Percentiles rank a stretch among this genome's conserved stretches.
These are phyloP conservation scores for Helotiales sp. DNA, from an alignment of 2,329 filamentous ascomycete species.

Conservation along the genomic window DNA sequence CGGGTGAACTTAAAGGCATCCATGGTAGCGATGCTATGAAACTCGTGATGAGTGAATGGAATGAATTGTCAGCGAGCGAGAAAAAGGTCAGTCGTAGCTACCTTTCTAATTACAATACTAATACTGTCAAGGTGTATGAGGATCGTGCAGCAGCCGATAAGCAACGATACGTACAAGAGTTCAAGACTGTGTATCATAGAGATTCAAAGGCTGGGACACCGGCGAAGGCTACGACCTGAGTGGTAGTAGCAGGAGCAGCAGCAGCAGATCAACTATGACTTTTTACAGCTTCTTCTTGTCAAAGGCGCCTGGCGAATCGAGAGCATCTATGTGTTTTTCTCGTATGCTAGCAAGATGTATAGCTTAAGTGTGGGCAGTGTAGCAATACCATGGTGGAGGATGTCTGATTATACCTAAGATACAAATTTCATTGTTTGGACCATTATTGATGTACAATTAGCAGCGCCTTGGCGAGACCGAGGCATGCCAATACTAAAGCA, in stretches of 20 bases:
- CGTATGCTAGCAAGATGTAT: background rate
- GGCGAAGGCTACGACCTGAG: background rate
- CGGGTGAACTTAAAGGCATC: constrained; percentile 53
- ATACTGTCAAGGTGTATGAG: constrained; percentile 28
- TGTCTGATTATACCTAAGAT: constrained; percentile 1
- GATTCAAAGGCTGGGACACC: background rate
- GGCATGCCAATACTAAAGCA: background rate
- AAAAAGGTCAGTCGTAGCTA: constrained; percentile 39
- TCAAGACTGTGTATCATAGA: constrained; percentile 29
- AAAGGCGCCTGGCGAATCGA: background rate
- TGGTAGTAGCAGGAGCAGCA: no score
- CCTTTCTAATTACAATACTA: background rate
- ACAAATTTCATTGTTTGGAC: background rate
- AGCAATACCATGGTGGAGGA: background rate
- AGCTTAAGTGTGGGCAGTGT: background rate
- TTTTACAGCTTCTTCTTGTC: background rate
- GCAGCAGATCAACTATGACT: background rate
- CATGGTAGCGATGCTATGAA: constrained; percentile 38
- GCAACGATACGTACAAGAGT: constrained; percentile 33
- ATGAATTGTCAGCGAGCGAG: constrained; percentile 43
- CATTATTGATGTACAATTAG: background rate
- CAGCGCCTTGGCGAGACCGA: background rate
- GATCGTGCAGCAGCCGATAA: constrained; percentile 30
- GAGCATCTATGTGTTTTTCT: background rate
- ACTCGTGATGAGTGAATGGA: constrained; percentile 48